A percentile compares a stretch with the other conserved stretches of the same genome.
Conservation (phyloP, 768 basidiomycete species). For the Suillus clintonianus region DNA sequence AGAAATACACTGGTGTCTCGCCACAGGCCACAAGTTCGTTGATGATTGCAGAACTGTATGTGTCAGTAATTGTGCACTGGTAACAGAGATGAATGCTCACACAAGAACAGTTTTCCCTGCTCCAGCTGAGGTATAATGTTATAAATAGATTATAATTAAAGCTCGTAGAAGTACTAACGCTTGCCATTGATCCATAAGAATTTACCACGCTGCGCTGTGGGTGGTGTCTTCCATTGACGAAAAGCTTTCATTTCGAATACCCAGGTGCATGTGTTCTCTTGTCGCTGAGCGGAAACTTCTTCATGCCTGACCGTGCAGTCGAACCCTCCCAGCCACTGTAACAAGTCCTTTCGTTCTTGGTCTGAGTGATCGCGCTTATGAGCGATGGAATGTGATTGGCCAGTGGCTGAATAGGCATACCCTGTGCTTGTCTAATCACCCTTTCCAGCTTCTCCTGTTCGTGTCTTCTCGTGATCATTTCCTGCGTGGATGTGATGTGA, state of each 20-base stretch:
- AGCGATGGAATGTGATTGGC: not conserved
- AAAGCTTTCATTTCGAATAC: conserved; percentile 6
- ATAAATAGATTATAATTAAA: not conserved
- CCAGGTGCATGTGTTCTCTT: conserved; percentile 16
- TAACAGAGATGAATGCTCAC: conserved; percentile 8
- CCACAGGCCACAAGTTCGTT: not conserved
- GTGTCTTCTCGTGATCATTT: not conserved
- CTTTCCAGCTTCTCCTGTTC: not conserved
- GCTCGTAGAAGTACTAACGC: not conserved
- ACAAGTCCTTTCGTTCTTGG: not conserved
- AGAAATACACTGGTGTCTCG: conserved; percentile 14
- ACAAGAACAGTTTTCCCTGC: conserved; percentile 19
- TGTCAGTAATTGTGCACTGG: not conserved
- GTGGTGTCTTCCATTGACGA: conserved; percentile 7
- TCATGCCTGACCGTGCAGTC: conserved; percentile 14
- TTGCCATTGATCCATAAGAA: conserved; percentile 20
- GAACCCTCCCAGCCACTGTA: not conserved
- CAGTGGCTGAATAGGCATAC: not conserved
- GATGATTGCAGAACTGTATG: conserved; percentile 5
- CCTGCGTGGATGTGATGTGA: not conserved
- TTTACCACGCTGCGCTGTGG: not conserved
- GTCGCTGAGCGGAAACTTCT: conserved; percentile 7
- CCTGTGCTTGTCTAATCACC: not conserved
- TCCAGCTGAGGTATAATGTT: conserved; percentile 10
- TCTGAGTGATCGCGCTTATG: not conserved